Conservation (phyloP, 192 early-diverging fungal genomes). For the Chytriomyces sp. region DNA sequence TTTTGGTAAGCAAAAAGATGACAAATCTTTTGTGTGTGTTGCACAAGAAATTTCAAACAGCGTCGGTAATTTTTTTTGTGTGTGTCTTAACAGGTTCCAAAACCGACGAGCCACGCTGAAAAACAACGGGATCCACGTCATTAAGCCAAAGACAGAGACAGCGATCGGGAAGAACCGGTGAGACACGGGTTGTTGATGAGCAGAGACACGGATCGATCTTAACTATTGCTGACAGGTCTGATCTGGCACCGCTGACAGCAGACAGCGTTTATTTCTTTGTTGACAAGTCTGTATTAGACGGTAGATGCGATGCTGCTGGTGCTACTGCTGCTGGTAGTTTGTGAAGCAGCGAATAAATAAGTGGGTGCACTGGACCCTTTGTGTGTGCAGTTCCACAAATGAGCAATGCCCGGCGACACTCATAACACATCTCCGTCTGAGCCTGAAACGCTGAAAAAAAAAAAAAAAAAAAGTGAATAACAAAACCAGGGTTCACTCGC, state of each 20-base stretch:
- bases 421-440: no score
- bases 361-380: background rate
- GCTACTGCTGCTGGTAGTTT: background rate
- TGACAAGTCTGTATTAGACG: background rate
- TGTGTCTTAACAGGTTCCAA: constrained; percentile 75
- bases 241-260: background rate
- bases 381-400: background rate
- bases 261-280: background rate
- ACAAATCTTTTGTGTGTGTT: background rate
- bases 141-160: constrained; percentile 10
- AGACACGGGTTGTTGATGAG: background rate
- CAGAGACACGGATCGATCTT: background rate
- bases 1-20: background rate
- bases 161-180: background rate
- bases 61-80: no score
- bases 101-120: constrained; percentile 18
- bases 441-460: no score
- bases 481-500: no score
- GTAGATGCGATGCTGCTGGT: background rate
- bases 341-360: background rate
- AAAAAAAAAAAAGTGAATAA: no score
- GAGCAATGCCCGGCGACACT: background rate
- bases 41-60: no score
- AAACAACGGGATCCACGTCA: constrained; percentile 13
- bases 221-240: background rate